Conservation (phyloP, 805 yeast species). For the Wickerhamiella sergipiensis region DNA sequence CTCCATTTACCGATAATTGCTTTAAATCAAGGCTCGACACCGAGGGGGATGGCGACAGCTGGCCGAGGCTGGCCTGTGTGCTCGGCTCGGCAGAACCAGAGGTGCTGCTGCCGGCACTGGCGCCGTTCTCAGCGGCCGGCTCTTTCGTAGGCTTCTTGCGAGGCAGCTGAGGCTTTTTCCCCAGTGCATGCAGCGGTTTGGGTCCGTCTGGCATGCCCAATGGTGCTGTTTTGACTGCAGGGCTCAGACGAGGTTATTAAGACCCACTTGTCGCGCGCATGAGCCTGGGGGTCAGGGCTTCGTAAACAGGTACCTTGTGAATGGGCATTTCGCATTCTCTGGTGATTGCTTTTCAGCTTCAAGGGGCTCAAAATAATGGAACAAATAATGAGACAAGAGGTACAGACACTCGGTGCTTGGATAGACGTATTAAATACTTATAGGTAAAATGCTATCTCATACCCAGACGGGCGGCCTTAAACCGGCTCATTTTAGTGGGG, state of each 20-base stretch:
- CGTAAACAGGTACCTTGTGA: too few relatives aligned
- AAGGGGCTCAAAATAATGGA: too few relatives aligned
- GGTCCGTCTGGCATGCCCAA: not conserved
- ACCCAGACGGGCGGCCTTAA: slow-evolving; percentile 38
- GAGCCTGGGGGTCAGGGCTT: too few relatives aligned
- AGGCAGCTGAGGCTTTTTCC: not conserved
- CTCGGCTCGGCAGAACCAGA: too few relatives aligned
- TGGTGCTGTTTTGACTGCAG: not conserved
- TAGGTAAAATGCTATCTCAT: not conserved
- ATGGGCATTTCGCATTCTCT: too few relatives aligned
- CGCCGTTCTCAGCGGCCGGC: too few relatives aligned
- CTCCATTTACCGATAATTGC: not conserved
- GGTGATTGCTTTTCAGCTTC: too few relatives aligned
- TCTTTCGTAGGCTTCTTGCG: too few relatives aligned
- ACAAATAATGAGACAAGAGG: too few relatives aligned
- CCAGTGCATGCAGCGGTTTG: not conserved
- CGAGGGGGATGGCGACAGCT: not conserved
- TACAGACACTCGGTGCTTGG: too few relatives aligned
- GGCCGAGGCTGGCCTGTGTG: not conserved
- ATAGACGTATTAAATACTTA: too few relatives aligned
- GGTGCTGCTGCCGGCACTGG: too few relatives aligned
- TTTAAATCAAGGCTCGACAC: not conserved
- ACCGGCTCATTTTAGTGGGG: slow-evolving; percentile 48
- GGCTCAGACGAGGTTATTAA: not conserved
- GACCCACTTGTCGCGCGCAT: not conserved